Evolutionary conservation across 352 stramenopile genomes (phyloP).

Genomic region (Globisporangium heterothallicum): DNA sequence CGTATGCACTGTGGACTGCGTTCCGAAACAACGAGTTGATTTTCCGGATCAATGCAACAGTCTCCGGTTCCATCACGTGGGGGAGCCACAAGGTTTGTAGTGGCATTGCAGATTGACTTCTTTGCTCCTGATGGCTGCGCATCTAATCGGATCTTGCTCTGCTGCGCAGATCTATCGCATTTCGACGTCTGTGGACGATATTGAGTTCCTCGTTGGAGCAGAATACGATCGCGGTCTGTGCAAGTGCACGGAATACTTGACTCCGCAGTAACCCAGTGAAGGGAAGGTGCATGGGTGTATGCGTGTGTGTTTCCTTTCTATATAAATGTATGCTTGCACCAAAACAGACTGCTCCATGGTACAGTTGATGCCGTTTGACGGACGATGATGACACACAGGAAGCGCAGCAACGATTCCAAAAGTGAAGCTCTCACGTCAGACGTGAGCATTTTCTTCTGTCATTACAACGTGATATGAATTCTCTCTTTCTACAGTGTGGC

Average conservation of each 20-base stretch:
- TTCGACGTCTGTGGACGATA: conserved; percentile 63
- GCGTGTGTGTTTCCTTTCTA: neutral
- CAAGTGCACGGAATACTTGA: conserved; percentile 77
- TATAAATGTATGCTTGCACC: neutral
- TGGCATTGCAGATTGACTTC: neutral
- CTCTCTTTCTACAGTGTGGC: conserved; percentile 8
- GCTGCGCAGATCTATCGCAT: conserved; percentile 65
- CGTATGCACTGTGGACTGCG: conserved; percentile 53
- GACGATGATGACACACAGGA: too few species aligned
- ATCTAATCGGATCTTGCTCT: too few species aligned
- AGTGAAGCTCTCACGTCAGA: neutral
- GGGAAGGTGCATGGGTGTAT: neutral
- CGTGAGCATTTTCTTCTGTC: neutral
- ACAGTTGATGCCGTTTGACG: too few species aligned
- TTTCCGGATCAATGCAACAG: conserved; percentile 77
- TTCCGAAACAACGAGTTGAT: conserved; percentile 74
- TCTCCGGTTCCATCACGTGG: conserved; percentile 81
- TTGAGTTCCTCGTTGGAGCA: conserved; percentile 83
- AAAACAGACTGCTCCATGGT: too few species aligned
- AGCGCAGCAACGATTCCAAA: too few species aligned
- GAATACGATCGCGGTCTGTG: conserved; percentile 82
- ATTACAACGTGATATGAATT: conserved; percentile 11
- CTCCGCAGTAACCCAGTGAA: conserved; percentile 25
- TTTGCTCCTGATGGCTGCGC: too few species aligned
- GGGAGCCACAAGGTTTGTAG: conserved; percentile 61